Conservation (phyloP, 2,329 filamentous ascomycete genomes). For the Grosmannia penicillata region DNA sequence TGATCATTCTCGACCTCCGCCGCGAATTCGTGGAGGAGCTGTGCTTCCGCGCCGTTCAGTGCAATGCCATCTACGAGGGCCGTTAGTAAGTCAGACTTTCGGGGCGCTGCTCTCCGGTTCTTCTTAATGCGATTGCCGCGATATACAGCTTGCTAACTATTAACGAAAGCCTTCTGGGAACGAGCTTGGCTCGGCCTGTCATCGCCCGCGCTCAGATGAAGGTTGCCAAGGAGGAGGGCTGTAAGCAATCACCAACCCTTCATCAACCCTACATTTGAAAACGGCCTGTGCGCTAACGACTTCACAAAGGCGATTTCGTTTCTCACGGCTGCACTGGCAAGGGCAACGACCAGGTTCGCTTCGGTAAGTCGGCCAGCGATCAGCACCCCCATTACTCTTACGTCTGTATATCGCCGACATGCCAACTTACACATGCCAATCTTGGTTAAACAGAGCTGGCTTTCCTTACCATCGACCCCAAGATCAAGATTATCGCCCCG, state of each 20-base stretch:
- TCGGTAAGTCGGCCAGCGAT: constrained; percentile 6
- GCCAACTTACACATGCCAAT: too few species aligned
- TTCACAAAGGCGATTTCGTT: constrained; percentile 6
- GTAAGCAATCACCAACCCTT: too few species aligned
- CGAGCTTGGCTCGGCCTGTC: constrained; percentile 51
- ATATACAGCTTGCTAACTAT: too few species aligned
- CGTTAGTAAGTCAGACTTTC: constrained; percentile 11
- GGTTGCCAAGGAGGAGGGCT: constrained; percentile 47
- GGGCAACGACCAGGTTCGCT: constrained; percentile 20
- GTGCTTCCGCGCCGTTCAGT: constrained; percentile 66
- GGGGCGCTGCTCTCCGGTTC: constrained; percentile 29
- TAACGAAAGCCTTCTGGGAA: constrained; percentile 27
- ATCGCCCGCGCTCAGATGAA: constrained; percentile 53
- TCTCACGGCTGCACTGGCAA: constrained; percentile 40
- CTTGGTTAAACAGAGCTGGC: too few species aligned
- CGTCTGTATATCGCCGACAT: too few species aligned
- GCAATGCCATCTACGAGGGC: constrained; percentile 56
- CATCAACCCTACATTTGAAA: too few species aligned
- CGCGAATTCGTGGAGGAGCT: constrained; percentile 69
- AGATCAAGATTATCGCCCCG: constrained; percentile 59
- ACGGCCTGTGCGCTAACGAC: too few species aligned
- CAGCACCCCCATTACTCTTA: not conserved
- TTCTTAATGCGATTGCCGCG: not conserved
- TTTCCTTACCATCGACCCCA: constrained; percentile 31
- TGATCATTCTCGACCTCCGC: constrained; percentile 50